Base-by-base conservation (phyloP, 2,329 filamentous ascomycete species). In the Diaporthe citriasiana region DNA sequence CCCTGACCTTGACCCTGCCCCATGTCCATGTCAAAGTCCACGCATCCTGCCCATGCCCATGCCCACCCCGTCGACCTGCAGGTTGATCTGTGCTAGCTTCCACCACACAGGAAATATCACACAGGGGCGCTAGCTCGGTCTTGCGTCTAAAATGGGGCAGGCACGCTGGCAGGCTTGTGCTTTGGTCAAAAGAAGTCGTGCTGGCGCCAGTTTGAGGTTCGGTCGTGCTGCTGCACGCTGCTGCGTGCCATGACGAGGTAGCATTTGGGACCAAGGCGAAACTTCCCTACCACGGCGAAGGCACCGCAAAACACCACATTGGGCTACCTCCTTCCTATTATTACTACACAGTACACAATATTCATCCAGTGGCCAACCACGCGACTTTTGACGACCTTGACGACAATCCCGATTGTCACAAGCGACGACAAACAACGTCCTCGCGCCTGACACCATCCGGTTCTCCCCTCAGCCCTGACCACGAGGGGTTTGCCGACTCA, bases 201-300 rank as follows among this genome's bases (percentile, higher is more conserved):
- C 42, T 65, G 59, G 59, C 59, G 59, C 59, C 59, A 63, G 59
- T 63, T 63, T 63, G 59, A 63, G 59, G 40, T 63, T 63, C 25
- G 40, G 59, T 33, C 59, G 40, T 50, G 27, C 9, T 45, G 40
- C 42, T n/a, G 27, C 40, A 7, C 33, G 40, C 38, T 22, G 42
- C 25, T 42, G 59, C 59, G 42, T 35, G 60, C 60, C 25, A 66
- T 38, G 60, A 66, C 60, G 30, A 66, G 60, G 60, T 66, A 66
- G 60, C 60, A 66, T 51, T 51, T 25, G 30, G 45, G 27, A 38
- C 42, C 60, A 66, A 51, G 60, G 60, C 60, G 60, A 66, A 66
- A 66, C 60, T 51, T 33, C 40, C 42, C 19, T n/a, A 65, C 42
- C 42, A 45, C 60, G 27, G 35, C 38, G 17, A 47, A 47, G 59